Base-by-base conservation (phyloP, 495 filamentous ascomycete genomes). In the Thermothielavioides terrestris region DNA sequence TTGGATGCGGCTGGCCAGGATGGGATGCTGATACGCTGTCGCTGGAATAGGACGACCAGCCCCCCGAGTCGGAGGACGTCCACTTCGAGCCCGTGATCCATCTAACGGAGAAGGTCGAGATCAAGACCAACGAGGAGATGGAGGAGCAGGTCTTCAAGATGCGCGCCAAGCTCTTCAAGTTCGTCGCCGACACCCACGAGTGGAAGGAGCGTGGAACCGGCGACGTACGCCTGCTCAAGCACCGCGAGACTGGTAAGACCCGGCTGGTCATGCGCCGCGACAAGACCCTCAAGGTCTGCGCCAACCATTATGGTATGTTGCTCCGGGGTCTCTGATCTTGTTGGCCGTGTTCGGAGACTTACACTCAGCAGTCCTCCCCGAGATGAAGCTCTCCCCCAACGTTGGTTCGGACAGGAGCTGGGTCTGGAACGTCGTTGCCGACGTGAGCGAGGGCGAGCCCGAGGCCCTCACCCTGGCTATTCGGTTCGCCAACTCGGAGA, bases 151-250 rank as follows among this genome's bases (percentile, higher is more conserved):
- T 77, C 21, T 97, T 97, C 80, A 97, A 96, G 82, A 96, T 97
- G 94, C 85, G 90, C 54, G 94, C 94, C 65, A 99, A 99, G 80
- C 83, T 99, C 46, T 99, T 99, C 84, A 88, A 88, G 74, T 99
- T 96, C 68, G 86, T 95, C 68, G 77, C 83, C 42, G 88, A 94
- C 6, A 74, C 74, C 54, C 81, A 86, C 68, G 92, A 96, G 73
- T 99, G 94, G 94, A 99, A 97, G 79, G 94, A 99, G 79, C 85
- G 94, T 64, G 94, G 94, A 44, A 97, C 92, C 48, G 94, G 94
- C 58, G 90, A 96, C 61, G 89, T 99, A 52, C 80, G 89, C 63
- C 74, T 99, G 63, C 76, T 99, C 62, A 99, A 96, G 81, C 94
- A 99, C 75, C 86, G 85, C 78, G 92, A 97, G 74, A 97, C 94